phyloP scores from a whole-genome alignment of 2,329 filamentous ascomycete genomes.

The Sodiomyces alkalinus region DNA sequence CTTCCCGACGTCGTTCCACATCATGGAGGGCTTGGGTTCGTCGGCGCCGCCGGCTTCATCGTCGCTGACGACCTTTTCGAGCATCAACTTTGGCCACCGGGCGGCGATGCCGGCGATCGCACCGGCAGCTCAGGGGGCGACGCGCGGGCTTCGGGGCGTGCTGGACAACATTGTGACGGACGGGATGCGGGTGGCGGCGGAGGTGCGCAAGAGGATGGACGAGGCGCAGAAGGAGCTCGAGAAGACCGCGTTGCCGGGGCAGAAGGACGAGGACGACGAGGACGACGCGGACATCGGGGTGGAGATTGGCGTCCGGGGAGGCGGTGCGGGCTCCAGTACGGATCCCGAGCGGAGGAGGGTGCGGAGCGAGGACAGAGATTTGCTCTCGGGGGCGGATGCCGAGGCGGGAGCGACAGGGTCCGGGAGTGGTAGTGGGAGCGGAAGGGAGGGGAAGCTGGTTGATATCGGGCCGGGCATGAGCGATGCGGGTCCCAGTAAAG shows the following conservation, averaged over 20 bases:
- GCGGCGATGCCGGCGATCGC: constrained; percentile 24
- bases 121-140: constrained; percentile 36
- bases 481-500: constrained; percentile 16
- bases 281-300: constrained; percentile 41
- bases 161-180: constrained; percentile 96
- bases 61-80: constrained; percentile 75
- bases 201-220: constrained; percentile 85
- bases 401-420: constrained; percentile 46
- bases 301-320: constrained; percentile 24
- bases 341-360: constrained; percentile 50
- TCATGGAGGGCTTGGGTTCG: constrained; percentile 46
- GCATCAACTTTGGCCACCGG: constrained; percentile 41
- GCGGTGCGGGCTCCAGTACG: constrained; percentile 22
- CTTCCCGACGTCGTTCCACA: constrained; percentile 83
- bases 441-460: constrained; percentile 17
- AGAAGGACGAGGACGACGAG: constrained; percentile 55
- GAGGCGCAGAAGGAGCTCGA: constrained; percentile 89
- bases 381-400: constrained; percentile 61
- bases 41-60: constrained; percentile 23
- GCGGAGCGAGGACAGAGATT: constrained; percentile 50
- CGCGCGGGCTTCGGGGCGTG: constrained; percentile 74
- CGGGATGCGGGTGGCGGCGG: constrained; percentile 87
- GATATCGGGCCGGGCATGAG: constrained; percentile 15
- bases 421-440: constrained; percentile 14
- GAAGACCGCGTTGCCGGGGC: constrained; percentile 54